These are phyloP conservation scores for Cystobasidium pallidum DNA, from an alignment of 1,284 basidiomycete species.

Conservation along the genomic window DNA sequence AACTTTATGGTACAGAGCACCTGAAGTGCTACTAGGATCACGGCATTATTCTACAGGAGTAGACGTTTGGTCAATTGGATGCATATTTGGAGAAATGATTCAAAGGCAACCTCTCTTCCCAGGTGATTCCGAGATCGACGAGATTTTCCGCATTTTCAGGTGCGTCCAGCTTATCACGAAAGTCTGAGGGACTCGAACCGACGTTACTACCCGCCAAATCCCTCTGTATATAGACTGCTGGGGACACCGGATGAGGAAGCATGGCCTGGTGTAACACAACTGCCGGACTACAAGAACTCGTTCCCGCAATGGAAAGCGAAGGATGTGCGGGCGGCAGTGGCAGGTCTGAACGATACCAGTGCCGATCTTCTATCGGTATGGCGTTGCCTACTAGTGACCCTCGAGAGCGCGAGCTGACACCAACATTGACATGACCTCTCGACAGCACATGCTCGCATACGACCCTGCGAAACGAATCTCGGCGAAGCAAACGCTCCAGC, in stretches of 20 bases:
- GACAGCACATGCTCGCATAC: constrained; percentile 77
- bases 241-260: constrained; percentile 91
- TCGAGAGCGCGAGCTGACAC: too few relatives aligned
- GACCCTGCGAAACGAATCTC: constrained; percentile 94
- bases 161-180: constrained; percentile 57
- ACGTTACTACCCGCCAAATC: too few relatives aligned
- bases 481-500: constrained; percentile 80
- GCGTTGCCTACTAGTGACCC: too few relatives aligned
- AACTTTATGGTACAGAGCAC: constrained; percentile 97
- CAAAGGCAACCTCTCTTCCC: constrained; percentile 67
- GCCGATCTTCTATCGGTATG: constrained; percentile 75
- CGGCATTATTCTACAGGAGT: constrained; percentile 85
- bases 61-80: constrained; percentile 98
- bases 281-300: constrained; percentile 95
- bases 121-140: constrained; percentile 98
- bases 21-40: constrained; percentile 92
- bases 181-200: too few relatives aligned
- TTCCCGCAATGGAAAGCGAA: constrained; percentile 86
- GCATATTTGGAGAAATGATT: constrained; percentile 92
- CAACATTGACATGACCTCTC: too few relatives aligned
- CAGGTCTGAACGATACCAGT: constrained; percentile 65
- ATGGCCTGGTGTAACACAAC: constrained; percentile 86
- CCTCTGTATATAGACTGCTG: constrained; percentile 66
- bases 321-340: constrained; percentile 69
- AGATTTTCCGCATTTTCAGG: constrained; percentile 99